Percentiles rank a stretch among this genome's conserved stretches.
phyloP scores from a whole-genome alignment of 2,329 filamentous ascomycete species.

The Gaeumannomyces sp. region DNA sequence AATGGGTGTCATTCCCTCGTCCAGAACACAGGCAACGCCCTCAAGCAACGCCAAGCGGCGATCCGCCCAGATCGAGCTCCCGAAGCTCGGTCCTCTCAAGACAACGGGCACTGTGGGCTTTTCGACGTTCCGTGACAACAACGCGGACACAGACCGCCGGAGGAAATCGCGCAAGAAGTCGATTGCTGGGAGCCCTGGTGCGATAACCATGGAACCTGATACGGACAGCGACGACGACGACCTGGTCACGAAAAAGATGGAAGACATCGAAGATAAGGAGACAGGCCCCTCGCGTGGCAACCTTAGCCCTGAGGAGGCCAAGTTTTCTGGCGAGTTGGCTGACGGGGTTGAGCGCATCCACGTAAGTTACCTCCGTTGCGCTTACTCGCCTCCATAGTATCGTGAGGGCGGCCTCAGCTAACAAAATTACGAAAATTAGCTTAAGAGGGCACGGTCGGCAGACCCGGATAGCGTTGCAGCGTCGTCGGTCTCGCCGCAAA shows the following conservation, averaged over 20 bases:
- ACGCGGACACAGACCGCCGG: conserved; percentile 48
- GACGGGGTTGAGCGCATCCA: conserved; percentile 79
- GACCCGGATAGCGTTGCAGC: conserved; percentile 51
- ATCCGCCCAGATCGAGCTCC: conserved; percentile 79
- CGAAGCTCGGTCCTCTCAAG: conserved; percentile 76
- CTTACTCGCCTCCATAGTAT: background rate
- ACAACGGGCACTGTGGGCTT: conserved; percentile 85
- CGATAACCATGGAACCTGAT: conserved; percentile 56
- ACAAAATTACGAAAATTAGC: conserved; percentile 39
- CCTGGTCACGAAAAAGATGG: conserved; percentile 56
- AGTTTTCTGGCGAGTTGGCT: conserved; percentile 66
- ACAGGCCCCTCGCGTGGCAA: conserved; percentile 40
- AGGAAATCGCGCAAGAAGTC: conserved; percentile 57
- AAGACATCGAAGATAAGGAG: conserved; percentile 58
- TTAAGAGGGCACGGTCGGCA: conserved; percentile 73
- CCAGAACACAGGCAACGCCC: conserved; percentile 58
- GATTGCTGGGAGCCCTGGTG: conserved; percentile 45
- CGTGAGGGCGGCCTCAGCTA: conserved; percentile 14
- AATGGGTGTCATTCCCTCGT: conserved; percentile 76
- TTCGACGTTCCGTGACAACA: conserved; percentile 73
- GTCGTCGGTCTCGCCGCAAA: conserved; percentile 17
- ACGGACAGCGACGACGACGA: conserved; percentile 73
- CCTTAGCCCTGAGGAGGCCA: conserved; percentile 64
- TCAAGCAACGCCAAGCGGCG: conserved; percentile 65
- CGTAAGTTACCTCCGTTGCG: conserved; percentile 41